Conservation (phyloP, 2,329 filamentous ascomycete species). For the Ophiocordyceps camponoti-saundersi region DNA sequence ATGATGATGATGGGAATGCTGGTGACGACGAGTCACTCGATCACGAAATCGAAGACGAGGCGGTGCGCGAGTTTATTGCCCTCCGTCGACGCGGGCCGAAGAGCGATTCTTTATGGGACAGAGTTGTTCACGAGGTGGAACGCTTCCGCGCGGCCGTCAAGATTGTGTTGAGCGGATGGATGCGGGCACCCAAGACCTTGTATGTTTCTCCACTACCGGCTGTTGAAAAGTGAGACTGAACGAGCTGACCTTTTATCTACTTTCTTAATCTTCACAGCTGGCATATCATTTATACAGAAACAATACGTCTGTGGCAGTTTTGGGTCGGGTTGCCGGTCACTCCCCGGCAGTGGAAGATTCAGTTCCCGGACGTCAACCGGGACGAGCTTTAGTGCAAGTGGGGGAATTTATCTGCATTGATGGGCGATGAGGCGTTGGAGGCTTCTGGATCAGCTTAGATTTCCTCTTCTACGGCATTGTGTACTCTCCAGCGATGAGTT, state of each 20-base stretch:
- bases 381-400: conserved; percentile 26
- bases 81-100: conserved; percentile 10
- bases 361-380: conserved; percentile 21
- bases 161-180: conserved; percentile 55
- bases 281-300: conserved; percentile 25
- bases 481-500: not conserved
- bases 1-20: not conserved
- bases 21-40: conserved; percentile 11
- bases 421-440: not conserved
- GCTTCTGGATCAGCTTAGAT: not conserved
- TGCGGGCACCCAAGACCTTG: conserved; percentile 48
- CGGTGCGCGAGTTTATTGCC: conserved; percentile 9
- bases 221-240: too few relatives aligned
- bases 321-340: conserved; percentile 35
- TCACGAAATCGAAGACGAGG: conserved; percentile 11
- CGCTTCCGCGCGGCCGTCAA: conserved; percentile 45
- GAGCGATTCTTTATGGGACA: conserved; percentile 27
- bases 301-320: conserved; percentile 27
- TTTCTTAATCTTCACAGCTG: conserved; percentile 14
- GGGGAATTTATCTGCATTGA: not conserved
- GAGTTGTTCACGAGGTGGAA: conserved; percentile 45
- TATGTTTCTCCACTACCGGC: conserved; percentile 30
- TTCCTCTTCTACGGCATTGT: not conserved
- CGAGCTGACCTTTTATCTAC: too few relatives aligned
- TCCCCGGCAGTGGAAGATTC: conserved; percentile 29